Conservation (phyloP, 2,329 filamentous ascomycete genomes). For the Pseudocercospora eumusae region DNA sequence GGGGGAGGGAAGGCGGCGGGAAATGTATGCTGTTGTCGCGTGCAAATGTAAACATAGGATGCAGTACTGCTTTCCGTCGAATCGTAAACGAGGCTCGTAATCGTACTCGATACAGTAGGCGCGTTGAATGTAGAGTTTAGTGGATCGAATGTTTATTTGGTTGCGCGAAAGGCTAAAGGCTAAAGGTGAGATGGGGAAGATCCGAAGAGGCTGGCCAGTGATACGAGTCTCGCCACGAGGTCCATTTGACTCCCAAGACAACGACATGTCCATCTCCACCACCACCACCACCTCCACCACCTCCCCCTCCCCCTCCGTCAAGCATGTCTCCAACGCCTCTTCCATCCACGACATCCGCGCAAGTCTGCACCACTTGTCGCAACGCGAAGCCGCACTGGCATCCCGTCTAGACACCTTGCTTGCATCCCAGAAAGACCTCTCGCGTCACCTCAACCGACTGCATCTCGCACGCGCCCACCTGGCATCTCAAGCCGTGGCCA, state of each 20-base stretch:
- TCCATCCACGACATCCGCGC: constrained; percentile 78
- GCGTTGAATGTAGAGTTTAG: too few species aligned
- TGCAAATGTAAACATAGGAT: constrained; percentile 9
- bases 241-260: too few species aligned
- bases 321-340: constrained; percentile 65
- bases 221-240: neutral
- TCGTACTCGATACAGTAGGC: neutral
- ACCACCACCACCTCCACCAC: constrained; percentile 16
- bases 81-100: neutral
- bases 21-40: constrained; percentile 10
- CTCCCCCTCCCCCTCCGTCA: constrained; percentile 4
- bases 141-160: constrained; percentile 1
- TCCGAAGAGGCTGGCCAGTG: neutral
- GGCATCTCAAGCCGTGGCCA: constrained; percentile 80
- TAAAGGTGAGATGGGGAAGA: neutral
- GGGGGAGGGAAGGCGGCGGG: neutral
- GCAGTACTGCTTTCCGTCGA: neutral
- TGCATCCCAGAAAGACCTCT: constrained; percentile 80
- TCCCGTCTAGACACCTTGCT: constrained; percentile 74
- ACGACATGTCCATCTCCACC: constrained; percentile 17
- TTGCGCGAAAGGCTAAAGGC: neutral
- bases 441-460: constrained; percentile 80
- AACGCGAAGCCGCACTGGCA: constrained; percentile 73
- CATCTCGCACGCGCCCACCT: constrained; percentile 87
- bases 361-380: constrained; percentile 72